These are phyloP conservation scores for Cordyceps farinosa DNA, from an alignment of 2,329 filamentous ascomycete genomes.

Conservation along the genomic window DNA sequence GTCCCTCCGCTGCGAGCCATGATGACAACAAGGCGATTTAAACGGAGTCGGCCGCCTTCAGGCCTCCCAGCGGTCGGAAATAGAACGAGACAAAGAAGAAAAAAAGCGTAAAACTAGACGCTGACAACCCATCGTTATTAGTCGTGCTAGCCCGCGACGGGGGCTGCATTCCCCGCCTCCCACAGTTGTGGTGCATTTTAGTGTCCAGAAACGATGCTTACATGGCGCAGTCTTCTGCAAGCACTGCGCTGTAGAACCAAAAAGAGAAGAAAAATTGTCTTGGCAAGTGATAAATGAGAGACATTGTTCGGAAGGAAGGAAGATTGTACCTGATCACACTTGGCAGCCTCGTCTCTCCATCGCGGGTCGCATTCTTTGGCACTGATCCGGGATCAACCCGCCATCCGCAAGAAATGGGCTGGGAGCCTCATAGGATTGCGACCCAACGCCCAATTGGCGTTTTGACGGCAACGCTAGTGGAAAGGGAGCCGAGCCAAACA, in stretches of 20 bases:
- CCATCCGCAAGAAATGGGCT: not conserved
- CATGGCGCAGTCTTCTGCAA: not conserved
- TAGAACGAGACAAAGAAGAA: not conserved
- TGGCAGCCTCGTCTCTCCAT: not conserved
- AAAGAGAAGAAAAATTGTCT: not conserved
- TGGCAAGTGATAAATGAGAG: not conserved
- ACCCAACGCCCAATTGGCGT: not conserved
- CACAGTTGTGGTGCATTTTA: not conserved
- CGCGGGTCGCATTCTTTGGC: not conserved
- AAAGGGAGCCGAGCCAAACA: conserved; percentile 3
- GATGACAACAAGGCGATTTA: not conserved
- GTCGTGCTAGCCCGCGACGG: not conserved
- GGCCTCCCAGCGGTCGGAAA: not conserved
- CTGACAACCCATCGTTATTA: not conserved
- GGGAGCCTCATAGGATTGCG: not conserved
- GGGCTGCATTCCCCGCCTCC: not conserved
- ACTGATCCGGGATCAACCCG: not conserved
- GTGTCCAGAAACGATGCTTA: conserved; percentile 1
- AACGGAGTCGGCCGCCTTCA: not conserved
- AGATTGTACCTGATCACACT: not conserved
- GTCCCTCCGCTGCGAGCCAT: not conserved
- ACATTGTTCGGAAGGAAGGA: not conserved
- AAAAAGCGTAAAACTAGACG: not conserved
- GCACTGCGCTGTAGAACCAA: too few species aligned
- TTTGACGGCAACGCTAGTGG: not conserved